Base-by-base conservation (phyloP, 2,329 filamentous ascomycete species). In the Colletotrichum abscissum region DNA sequence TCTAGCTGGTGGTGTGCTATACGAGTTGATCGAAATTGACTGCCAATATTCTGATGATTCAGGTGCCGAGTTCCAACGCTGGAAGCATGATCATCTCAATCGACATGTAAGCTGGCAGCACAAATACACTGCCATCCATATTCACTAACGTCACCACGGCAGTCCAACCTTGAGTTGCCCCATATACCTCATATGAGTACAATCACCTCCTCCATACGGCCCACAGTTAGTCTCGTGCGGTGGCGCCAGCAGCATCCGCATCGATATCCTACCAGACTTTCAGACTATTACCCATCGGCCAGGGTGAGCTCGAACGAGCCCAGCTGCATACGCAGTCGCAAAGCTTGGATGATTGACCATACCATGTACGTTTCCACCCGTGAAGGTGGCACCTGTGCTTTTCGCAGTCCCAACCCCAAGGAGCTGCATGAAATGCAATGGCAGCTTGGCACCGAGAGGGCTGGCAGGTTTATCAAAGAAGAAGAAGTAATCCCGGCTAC, bases 121-220 rank as follows among this genome's bases (percentile, higher is more conserved):
- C 26, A 49, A 35, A 6, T 22, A 33, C 19, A 54, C 30, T 30
- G 8, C 24, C 5, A 16, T 57, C 11, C 24, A 9, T 26, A 28
- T n/a, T 24, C 8, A 22, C 60, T 76, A 55, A 78, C 63, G 38
- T 4, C 46, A 6, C 7, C 42, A 8, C n/a, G 42, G 9, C 60
- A 85, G 84, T 77, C 79, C 14, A 82, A 86, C 59, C 80, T 86
- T 33, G 83, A 85, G 67, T 82, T 86, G 52, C 85, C 85, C 56
- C 85, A 86, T 69, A 80, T 85, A n/a, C 85, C 85, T 14, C 85
- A 86, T 75, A 83, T 86, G 76, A 85, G 81, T 7, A 86, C 85
- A 5, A 83, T 86, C 56, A 84, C 84, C 35, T 80, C 83, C 4
- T 79, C 79, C 4, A 84, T 86, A 69, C 78, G 81, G 24, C 84